Conservation (phyloP, 371 early-diverging fungal species). For the Apophysomyces sp. region DNA sequence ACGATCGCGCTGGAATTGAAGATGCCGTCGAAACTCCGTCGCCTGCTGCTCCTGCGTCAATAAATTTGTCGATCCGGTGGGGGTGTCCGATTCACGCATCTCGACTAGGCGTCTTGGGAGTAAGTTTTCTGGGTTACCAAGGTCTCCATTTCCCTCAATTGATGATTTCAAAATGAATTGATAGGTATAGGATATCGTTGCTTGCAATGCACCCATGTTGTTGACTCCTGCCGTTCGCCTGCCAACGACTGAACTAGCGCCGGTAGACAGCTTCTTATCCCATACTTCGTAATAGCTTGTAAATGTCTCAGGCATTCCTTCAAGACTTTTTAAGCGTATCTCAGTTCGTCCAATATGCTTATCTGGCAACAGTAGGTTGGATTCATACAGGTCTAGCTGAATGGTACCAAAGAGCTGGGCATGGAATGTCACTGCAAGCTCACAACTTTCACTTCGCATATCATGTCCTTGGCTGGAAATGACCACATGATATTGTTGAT, state of each 20-base stretch:
- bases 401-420: conserved; percentile 70
- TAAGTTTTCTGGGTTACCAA: conserved; percentile 9
- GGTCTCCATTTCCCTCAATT: conserved; percentile 46
- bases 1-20: conserved; percentile 21
- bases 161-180: neutral
- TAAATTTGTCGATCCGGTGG: neutral
- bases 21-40: conserved; percentile 23
- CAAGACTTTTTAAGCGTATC: conserved; percentile 59
- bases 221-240: conserved; percentile 49
- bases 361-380: conserved; percentile 58
- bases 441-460: conserved; percentile 73
- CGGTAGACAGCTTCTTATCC: conserved; percentile 60
- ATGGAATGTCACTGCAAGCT: conserved; percentile 71
- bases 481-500: conserved; percentile 66
- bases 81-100: conserved; percentile 4
- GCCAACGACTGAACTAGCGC: conserved; percentile 61
- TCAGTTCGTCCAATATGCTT: conserved; percentile 70
- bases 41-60: conserved; percentile 18
- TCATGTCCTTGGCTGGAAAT: conserved; percentile 55
- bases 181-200: conserved; percentile 54
- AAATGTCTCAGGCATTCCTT: conserved; percentile 67
- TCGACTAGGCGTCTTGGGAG: neutral
- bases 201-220: conserved; percentile 69
- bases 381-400: conserved; percentile 71
- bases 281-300: conserved; percentile 72